A percentile compares a stretch with the other conserved stretches of the same genome.
phyloP scores from a whole-genome alignment of 345 rosid species.

The Lepidium aucheri region DNA sequence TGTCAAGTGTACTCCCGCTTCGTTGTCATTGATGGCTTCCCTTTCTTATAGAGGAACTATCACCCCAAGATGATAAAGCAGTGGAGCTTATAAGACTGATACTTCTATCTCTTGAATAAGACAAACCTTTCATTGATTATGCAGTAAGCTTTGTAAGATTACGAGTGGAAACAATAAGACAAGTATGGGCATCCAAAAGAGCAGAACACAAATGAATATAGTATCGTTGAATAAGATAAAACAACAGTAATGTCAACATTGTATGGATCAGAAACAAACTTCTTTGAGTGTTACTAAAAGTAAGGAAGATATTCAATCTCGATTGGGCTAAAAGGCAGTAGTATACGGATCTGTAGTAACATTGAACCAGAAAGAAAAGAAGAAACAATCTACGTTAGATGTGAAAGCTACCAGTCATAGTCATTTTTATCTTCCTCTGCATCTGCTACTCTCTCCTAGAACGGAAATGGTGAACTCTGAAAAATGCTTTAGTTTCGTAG shows the following conservation, averaged over 20 bases:
- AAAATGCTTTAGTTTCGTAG: slow-evolving; percentile 71
- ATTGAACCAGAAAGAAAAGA: background rate
- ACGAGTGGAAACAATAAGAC: background rate
- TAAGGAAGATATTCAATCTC: background rate
- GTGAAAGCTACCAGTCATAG: slow-evolving; percentile 72
- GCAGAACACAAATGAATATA: background rate
- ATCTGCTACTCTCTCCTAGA: slow-evolving; percentile 81
- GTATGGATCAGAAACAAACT: background rate
- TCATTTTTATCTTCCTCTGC: slow-evolving; percentile 91
- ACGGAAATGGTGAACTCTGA: slow-evolving; percentile 68
- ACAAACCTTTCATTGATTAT: slow-evolving; percentile 45
- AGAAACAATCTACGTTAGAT: background rate
- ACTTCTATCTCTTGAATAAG: slow-evolving; percentile 55
- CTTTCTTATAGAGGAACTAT: slow-evolving; percentile 50
- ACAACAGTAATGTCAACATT: background rate
- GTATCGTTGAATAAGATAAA: background rate
- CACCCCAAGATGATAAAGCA: slow-evolving; percentile 76
- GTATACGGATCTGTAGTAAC: background rate
- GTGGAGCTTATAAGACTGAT: slow-evolving; percentile 82
- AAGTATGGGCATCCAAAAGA: background rate
- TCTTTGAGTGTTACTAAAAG: background rate
- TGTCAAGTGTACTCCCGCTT: slow-evolving; percentile 61
- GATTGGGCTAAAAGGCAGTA: background rate
- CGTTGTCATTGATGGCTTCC: slow-evolving; percentile 60
- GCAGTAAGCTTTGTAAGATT: slow-evolving; percentile 28